Evolutionary conservation across 2,329 filamentous ascomycete genomes (phyloP).

Genomic region (Cladosporium oxysporum): DNA sequence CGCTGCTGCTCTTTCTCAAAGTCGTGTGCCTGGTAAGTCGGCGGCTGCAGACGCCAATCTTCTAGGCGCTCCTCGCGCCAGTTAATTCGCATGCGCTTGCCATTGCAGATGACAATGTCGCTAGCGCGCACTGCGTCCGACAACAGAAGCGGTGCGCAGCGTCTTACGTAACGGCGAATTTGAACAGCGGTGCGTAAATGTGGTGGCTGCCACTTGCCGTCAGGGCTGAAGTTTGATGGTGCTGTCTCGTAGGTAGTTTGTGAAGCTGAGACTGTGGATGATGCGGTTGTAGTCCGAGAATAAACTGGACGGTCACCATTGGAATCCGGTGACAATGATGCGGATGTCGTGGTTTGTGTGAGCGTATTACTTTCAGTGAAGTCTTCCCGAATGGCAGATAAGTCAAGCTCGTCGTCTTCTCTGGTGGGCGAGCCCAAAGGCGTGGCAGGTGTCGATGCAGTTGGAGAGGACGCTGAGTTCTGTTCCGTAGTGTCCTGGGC

Average conservation of each 20-base stretch:
- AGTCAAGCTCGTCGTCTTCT: slow-evolving; percentile 40
- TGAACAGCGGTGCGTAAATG: slow-evolving; percentile 40
- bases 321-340: neutral
- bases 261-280: slow-evolving; percentile 28
- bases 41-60: slow-evolving; percentile 46
- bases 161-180: slow-evolving; percentile 47
- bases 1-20: slow-evolving; percentile 10
- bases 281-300: slow-evolving; percentile 30
- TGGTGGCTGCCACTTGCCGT: slow-evolving; percentile 39
- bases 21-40: slow-evolving; percentile 39
- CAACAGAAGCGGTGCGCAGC: slow-evolving; percentile 49
- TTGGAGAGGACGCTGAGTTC: neutral
- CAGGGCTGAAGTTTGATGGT: slow-evolving; percentile 33
- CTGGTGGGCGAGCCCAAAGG: slow-evolving; percentile 25
- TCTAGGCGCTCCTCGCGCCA: slow-evolving; percentile 45
- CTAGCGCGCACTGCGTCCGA: slow-evolving; percentile 47
- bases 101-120: slow-evolving; percentile 47
- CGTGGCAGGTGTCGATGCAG: neutral
- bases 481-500: slow-evolving; percentile 27
- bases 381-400: slow-evolving; percentile 39
- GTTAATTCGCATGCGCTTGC: slow-evolving; percentile 48
- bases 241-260: slow-evolving; percentile 39
- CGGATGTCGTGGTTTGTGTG: slow-evolving; percentile 13
- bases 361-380: slow-evolving; percentile 8
- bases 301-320: slow-evolving; percentile 26